Evolutionary conservation across 805 yeast genomes (phyloP).

Genomic region (Grigorovia jiainica): DNA sequence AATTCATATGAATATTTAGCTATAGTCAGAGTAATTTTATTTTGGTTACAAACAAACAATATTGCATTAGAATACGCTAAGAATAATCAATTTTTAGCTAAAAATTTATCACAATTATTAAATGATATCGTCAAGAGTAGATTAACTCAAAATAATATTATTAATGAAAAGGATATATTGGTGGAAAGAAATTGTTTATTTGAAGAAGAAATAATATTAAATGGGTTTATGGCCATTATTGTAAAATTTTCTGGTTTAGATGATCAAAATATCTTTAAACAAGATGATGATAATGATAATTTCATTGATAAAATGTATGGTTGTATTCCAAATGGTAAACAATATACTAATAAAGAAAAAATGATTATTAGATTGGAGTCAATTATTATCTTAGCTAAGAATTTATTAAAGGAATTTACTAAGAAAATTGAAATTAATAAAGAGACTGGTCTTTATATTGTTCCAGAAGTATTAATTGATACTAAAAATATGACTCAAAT

Average conservation of each 20-base stretch:
- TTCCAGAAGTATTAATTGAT: neutral
- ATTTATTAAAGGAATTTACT: slow-evolving; percentile 12
- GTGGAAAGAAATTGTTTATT: slow-evolving; percentile 48
- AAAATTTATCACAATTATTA: slow-evolving; percentile 22
- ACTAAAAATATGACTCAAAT: neutral
- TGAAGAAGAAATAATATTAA: slow-evolving; percentile 53
- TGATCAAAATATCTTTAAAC: slow-evolving; percentile 29
- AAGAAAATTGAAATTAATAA: slow-evolving; percentile 9
- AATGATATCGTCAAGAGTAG: slow-evolving; percentile 22
- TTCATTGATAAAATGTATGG: slow-evolving; percentile 16
- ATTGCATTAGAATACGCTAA: slow-evolving; percentile 31
- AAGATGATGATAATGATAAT: slow-evolving; percentile 9
- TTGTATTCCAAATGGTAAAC: slow-evolving; percentile 5
- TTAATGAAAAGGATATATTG: slow-evolving; percentile 10
- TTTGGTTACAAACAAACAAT: slow-evolving; percentile 49
- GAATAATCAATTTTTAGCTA: slow-evolving; percentile 26
- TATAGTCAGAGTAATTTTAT: slow-evolving; percentile 40
- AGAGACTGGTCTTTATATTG: slow-evolving; percentile 2
- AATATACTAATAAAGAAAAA: slow-evolving; percentile 7
- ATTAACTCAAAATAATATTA: slow-evolving; percentile 2
- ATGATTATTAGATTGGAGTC: slow-evolving; percentile 9
- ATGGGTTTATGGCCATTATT: slow-evolving; percentile 40
- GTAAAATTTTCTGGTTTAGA: slow-evolving; percentile 51
- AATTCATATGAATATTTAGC: slow-evolving; percentile 23
- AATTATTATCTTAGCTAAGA: slow-evolving; percentile 11